phyloP scores from a whole-genome alignment of 1,284 basidiomycete genomes.

The Cutaneotrichosporon sp. region DNA sequence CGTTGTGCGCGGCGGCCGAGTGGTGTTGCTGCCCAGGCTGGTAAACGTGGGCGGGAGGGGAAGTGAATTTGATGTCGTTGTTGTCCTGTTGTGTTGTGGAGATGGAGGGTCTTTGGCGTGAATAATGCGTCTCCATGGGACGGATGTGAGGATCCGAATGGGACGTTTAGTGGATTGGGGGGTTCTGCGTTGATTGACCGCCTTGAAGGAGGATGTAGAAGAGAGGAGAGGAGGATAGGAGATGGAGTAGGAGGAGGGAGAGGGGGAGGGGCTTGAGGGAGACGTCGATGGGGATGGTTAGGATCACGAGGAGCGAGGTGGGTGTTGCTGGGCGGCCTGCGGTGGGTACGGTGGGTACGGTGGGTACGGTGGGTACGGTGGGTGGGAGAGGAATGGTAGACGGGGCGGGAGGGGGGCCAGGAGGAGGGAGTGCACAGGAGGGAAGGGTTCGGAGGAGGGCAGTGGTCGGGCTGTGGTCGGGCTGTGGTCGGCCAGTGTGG shows the following conservation, averaged over 20 bases:
- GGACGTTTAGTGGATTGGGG: background rate
- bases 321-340: background rate
- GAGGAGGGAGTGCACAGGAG: background rate
- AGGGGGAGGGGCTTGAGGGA: no score
- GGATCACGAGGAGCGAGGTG: no score
- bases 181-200: no score
- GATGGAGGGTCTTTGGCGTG: conserved; percentile 6
- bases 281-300: background rate
- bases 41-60: conserved; percentile 1
- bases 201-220: conserved; percentile 1
- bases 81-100: conserved; percentile 1
- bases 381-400: background rate
- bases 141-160: conserved; percentile 11
- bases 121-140: conserved; percentile 14
- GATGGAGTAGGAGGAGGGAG: no score
- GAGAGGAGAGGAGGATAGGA: no score
- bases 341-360: no score
- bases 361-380: no score
- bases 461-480: background rate
- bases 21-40: conserved; percentile 2
- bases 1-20: conserved; percentile 4
- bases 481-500: background rate
- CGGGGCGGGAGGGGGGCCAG: background rate
- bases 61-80: background rate
- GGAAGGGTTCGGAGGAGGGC: background rate